These are phyloP conservation scores for Allium cepa DNA, from an alignment of 106 monocot species.

Conservation along the genomic window DNA sequence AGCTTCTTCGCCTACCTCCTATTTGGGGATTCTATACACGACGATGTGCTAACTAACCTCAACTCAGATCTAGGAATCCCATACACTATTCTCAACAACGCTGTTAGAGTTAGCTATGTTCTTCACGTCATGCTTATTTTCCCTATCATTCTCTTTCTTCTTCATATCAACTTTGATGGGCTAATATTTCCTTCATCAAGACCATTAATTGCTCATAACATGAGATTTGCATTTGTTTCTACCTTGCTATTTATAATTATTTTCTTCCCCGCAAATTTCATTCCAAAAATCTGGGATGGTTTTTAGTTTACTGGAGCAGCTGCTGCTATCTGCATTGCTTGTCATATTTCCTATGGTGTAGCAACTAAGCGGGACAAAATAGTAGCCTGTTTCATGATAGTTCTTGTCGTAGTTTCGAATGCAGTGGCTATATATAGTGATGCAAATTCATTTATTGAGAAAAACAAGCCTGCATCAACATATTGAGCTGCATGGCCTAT, in stretches of 20 bases:
- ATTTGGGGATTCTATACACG: constrained; percentile 65
- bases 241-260: constrained; percentile 19
- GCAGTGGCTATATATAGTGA: constrained; percentile 83
- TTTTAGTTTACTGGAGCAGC: constrained; percentile 62
- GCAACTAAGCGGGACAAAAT: constrained; percentile 59
- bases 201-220: constrained; percentile 19
- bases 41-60: constrained; percentile 78
- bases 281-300: constrained; percentile 59
- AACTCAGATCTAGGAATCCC: constrained; percentile 35
- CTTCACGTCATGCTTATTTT: constrained; percentile 58
- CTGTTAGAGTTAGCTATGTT: constrained; percentile 43
- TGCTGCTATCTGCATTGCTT: constrained; percentile 48
- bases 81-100: constrained; percentile 32
- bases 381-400: constrained; percentile 70
- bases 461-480: too few relatives aligned
- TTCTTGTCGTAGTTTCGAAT: constrained; percentile 73
- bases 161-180: constrained; percentile 49
- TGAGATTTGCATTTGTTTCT: constrained; percentile 28
- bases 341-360: constrained; percentile 64
- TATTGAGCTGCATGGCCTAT: too few relatives aligned
- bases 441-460: background rate
- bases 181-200: constrained; percentile 36
- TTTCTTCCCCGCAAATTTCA: constrained; percentile 33
- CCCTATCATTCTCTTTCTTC: constrained; percentile 46
- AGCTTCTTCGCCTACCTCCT: constrained; percentile 79